Evolutionary conservation across 257 asterid species (phyloP).

Genomic region (Perilla frutescens): DNA sequence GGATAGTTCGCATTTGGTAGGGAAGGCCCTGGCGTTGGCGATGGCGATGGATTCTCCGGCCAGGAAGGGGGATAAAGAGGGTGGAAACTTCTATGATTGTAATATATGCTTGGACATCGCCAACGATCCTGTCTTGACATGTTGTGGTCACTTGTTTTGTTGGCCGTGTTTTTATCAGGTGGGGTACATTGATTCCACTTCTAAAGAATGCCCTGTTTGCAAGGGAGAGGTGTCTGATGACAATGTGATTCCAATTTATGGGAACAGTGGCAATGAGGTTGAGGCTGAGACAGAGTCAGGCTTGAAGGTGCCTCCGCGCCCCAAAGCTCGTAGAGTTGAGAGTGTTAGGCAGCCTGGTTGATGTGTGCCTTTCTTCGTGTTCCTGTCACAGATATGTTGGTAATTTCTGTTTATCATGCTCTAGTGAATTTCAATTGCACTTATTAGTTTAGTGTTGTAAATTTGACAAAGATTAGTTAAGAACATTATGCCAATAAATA

Average conservation of each 20-base stretch:
- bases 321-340: slow-evolving; percentile 64
- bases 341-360: slow-evolving; percentile 43
- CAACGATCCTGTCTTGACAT: slow-evolving; percentile 58
- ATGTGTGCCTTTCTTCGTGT: neutral
- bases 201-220: slow-evolving; percentile 67
- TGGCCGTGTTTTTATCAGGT: slow-evolving; percentile 65
- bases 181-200: slow-evolving; percentile 45
- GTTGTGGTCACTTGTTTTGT: slow-evolving; percentile 75
- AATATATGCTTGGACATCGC: slow-evolving; percentile 64
- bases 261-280: slow-evolving; percentile 25
- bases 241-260: slow-evolving; percentile 47
- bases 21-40: slow-evolving; percentile 66
- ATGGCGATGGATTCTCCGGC: slow-evolving; percentile 50
- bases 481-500: slow-evolving; percentile 5
- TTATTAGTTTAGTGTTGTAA: slow-evolving; percentile 10
- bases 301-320: slow-evolving; percentile 65
- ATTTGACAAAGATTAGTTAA: neutral
- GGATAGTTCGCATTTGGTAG: slow-evolving; percentile 63
- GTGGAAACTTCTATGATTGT: slow-evolving; percentile 60
- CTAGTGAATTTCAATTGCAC: slow-evolving; percentile 17
- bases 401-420: slow-evolving; percentile 22
- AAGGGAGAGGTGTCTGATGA: slow-evolving; percentile 48
- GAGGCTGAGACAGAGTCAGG: slow-evolving; percentile 36
- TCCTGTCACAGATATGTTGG: slow-evolving; percentile 39
- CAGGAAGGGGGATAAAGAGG: slow-evolving; percentile 43